Conservation (phyloP, 75 land plant genomes). For the Picea sitchensis region DNA sequence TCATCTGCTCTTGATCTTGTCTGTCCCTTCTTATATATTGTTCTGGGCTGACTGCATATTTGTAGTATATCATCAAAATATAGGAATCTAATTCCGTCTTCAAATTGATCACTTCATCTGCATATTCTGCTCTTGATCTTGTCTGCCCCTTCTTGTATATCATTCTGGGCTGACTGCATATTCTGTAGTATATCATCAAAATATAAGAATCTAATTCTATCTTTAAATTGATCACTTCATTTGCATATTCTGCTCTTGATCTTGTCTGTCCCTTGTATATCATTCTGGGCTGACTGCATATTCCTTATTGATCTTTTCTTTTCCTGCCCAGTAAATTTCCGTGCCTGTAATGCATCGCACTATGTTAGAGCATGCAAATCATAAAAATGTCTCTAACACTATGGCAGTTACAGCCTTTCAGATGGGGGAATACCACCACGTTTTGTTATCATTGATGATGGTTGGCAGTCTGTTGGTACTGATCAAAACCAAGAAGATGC, state of each 20-base stretch:
- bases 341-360: no score
- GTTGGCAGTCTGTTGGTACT: slow-evolving; percentile 82
- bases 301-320: no score
- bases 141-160: background rate
- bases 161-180: background rate
- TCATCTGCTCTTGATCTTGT: background rate
- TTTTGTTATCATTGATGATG: slow-evolving; percentile 93
- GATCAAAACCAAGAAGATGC: slow-evolving; percentile 17
- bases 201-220: background rate
- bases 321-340: no score
- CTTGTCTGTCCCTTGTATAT: background rate
- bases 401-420: slow-evolving; percentile 24
- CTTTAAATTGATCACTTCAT: background rate
- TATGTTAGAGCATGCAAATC: no score
- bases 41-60: background rate
- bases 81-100: background rate
- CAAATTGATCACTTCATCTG: background rate
- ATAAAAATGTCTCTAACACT: no score
- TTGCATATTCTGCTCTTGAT: background rate
- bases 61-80: background rate
- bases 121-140: no score
- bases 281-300: no score
- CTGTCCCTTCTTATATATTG: background rate
- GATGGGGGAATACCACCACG: slow-evolving; percentile 69
- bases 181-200: background rate